These are phyloP conservation scores for Byssothecium circinans DNA, from an alignment of 2,329 filamentous ascomycete genomes.

Conservation along the genomic window DNA sequence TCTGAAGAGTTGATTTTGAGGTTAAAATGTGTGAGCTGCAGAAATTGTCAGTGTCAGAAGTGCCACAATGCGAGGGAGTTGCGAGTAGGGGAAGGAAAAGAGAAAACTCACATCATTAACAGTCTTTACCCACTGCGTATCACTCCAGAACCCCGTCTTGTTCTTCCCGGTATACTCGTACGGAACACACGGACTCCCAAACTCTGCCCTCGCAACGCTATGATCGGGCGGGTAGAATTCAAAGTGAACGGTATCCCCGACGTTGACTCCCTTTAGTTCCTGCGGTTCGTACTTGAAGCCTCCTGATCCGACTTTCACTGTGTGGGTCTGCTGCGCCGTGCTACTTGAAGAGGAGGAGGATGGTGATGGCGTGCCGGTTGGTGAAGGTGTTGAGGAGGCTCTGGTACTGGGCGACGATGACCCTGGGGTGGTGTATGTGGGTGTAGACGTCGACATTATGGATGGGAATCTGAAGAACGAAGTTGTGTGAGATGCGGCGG, in stretches of 20 bases:
- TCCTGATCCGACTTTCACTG: constrained; percentile 41
- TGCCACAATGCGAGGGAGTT: no score
- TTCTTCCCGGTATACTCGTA: constrained; percentile 36
- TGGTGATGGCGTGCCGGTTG: neutral
- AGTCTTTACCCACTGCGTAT: constrained; percentile 25
- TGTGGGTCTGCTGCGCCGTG: constrained; percentile 29
- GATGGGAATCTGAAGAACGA: no score
- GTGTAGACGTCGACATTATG: neutral
- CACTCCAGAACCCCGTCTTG: constrained; percentile 38
- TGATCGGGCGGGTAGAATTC: constrained; percentile 49
- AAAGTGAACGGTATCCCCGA: constrained; percentile 43
- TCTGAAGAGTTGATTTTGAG: constrained; percentile 39
- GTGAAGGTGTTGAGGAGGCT: neutral
- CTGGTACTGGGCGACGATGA: no score
- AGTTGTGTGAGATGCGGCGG: no score
- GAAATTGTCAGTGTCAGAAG: no score
- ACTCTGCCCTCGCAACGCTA: constrained; percentile 47
- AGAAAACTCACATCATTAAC: constrained; percentile 33
- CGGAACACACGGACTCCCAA: constrained; percentile 44
- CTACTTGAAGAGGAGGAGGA: constrained; percentile 14
- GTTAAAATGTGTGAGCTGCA: constrained; percentile 33
- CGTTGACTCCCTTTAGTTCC: constrained; percentile 36
- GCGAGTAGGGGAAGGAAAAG: no score
- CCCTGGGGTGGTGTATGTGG: neutral
- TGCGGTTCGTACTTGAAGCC: constrained; percentile 43